These are phyloP conservation scores for Candida krabiensis DNA, from an alignment of 805 yeast species.

Conservation along the genomic window DNA sequence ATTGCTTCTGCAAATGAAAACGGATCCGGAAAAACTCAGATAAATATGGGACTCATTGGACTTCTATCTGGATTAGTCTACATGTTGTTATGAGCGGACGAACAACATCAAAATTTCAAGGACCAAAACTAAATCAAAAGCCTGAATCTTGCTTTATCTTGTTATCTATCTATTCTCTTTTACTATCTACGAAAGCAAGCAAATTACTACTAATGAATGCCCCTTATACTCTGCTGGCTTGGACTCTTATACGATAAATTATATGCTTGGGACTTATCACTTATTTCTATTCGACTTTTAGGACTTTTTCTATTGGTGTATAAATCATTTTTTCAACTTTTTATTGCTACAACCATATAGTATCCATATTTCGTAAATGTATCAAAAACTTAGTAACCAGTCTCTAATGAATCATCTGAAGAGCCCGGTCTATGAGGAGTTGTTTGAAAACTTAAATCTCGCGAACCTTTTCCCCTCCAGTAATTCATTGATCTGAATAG, in stretches of 20 bases:
- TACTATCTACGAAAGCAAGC: no score
- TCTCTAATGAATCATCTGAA: slow-evolving; percentile 19
- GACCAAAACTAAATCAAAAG: no score
- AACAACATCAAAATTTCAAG: not conserved
- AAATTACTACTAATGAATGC: no score
- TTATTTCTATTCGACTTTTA: slow-evolving; percentile 1
- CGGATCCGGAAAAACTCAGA: slow-evolving; percentile 15
- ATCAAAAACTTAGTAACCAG: slow-evolving; percentile 43
- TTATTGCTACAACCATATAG: no score
- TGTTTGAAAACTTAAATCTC: slow-evolving; percentile 34
- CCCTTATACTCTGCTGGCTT: no score
- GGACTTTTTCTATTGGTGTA: not conserved
- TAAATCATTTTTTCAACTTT: no score
- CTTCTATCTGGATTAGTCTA: slow-evolving; percentile 10
- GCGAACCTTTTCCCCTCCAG: slow-evolving; percentile 48
- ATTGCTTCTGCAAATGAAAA: slow-evolving; percentile 9
- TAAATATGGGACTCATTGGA: slow-evolving; percentile 13
- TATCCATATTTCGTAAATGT: slow-evolving; percentile 25
- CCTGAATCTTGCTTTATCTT: no score
- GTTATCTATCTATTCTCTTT: no score
- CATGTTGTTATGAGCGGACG: slow-evolving; percentile 6
- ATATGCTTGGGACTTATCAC: no score
- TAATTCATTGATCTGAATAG: slow-evolving; percentile 36
- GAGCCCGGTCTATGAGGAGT: slow-evolving; percentile 40
- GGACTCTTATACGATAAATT: no score